Conservation (phyloP, 2,329 filamentous ascomycete species). For the Xylariaceae sp. region DNA sequence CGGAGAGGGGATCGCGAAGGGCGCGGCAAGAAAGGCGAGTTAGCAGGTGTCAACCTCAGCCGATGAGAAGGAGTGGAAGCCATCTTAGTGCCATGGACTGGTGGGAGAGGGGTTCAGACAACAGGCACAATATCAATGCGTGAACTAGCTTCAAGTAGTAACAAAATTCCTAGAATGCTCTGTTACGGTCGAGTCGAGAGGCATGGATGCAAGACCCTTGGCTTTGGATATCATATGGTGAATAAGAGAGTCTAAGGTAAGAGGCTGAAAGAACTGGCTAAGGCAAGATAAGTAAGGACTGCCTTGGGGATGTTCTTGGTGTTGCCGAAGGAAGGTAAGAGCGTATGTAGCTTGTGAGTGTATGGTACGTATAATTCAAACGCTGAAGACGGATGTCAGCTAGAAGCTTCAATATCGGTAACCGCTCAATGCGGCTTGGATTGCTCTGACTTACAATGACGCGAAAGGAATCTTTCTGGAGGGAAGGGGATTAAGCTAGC, state of each 20-base stretch:
- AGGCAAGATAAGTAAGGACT: no score
- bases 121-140: conserved; percentile 9
- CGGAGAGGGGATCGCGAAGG: conserved; percentile 68
- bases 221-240: conserved; percentile 15
- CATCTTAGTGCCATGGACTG: conserved; percentile 62
- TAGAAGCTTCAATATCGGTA: conserved; percentile 24
- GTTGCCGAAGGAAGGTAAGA: no score
- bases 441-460: conserved; percentile 42
- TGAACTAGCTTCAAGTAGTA: conserved; percentile 30
- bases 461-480: conserved; percentile 32
- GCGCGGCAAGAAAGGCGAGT: conserved; percentile 71
- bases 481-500: conserved; percentile 24
- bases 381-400: conserved; percentile 33
- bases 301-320: no score
- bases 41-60: conserved; percentile 76
- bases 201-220: conserved; percentile 26
- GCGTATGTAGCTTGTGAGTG: conserved; percentile 4
- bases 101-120: conserved; percentile 8
- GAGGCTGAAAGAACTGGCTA: no score
- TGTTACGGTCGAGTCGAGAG: conserved; percentile 26
- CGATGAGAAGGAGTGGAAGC: conserved; percentile 64
- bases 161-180: conserved; percentile 32
- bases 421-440: conserved; percentile 8
- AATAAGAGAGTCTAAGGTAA: conserved; percentile 4
- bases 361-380: conserved; percentile 27